Percentiles rank a stretch among this genome's conserved stretches.
phyloP scores from a whole-genome alignment of 371 early-diverging fungal species.

The Mucor mucedo region DNA sequence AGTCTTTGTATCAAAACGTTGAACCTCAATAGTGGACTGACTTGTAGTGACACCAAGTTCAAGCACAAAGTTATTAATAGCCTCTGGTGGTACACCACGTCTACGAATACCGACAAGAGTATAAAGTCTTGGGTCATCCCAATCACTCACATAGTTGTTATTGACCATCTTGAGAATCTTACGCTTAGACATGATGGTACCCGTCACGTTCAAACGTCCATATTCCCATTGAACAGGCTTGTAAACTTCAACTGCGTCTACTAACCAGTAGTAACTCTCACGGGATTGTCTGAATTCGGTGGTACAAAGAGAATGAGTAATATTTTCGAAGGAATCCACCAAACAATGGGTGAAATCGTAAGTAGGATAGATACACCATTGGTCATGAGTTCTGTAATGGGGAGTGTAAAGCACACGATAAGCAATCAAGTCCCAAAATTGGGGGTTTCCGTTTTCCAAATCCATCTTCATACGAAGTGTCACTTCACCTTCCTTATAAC shows the following conservation, averaged over 20 bases:
- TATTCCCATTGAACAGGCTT: constrained; percentile 99
- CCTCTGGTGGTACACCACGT: constrained; percentile 98
- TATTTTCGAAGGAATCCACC: constrained; percentile 99
- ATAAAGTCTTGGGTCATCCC: constrained; percentile 99
- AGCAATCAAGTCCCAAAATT: constrained; percentile 99
- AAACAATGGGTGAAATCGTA: constrained; percentile 99
- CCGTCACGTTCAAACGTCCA: constrained; percentile 95
- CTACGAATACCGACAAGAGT: constrained; percentile 97
- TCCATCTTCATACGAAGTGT: constrained; percentile 99
- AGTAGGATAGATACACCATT: constrained; percentile 99
- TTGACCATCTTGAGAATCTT: constrained; percentile 94
- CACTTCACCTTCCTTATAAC: constrained; percentile 93
- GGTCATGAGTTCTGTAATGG: constrained; percentile 92
- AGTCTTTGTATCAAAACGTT: constrained; percentile 93
- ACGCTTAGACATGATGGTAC: constrained; percentile 98
- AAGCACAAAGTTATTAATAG: constrained; percentile 98
- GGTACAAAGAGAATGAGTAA: constrained; percentile 99
- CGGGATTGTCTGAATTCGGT: constrained; percentile 96
- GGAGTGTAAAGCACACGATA: constrained; percentile 94
- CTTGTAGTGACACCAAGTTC: constrained; percentile 93
- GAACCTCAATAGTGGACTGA: constrained; percentile 89
- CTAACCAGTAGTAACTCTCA: constrained; percentile 99
- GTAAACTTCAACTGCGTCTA: constrained; percentile 97
- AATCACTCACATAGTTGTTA: constrained; percentile 79
- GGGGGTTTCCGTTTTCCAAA: constrained; percentile 93